phyloP scores from a whole-genome alignment of 2,329 filamentous ascomycete genomes.

The Penicillium sp. region DNA sequence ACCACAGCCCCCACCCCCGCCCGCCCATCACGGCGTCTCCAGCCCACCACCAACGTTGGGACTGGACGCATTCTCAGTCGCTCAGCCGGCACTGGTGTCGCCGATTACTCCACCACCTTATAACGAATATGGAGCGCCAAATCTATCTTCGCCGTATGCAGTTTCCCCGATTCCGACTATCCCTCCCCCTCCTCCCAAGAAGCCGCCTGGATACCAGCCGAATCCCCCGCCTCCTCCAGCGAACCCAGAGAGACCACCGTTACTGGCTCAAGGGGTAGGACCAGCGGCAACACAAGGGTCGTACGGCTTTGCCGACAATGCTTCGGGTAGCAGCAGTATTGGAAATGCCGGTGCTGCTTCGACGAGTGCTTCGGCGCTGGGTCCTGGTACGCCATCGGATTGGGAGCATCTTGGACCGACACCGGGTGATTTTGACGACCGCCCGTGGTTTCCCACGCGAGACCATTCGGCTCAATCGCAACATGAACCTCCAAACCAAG shows the following conservation, averaged over 20 bases:
- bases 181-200: constrained; percentile 38
- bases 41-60: constrained; percentile 17
- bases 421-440: constrained; percentile 35
- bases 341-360: constrained; percentile 14
- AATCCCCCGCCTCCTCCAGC: constrained; percentile 21
- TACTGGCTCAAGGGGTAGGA: constrained; percentile 13
- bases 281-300: constrained; percentile 16
- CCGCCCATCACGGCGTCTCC: constrained; percentile 13
- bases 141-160: constrained; percentile 9
- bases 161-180: constrained; percentile 6
- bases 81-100: constrained; percentile 6
- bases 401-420: constrained; percentile 42
- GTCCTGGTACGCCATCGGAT: constrained; percentile 41
- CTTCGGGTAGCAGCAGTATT: neutral
- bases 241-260: constrained; percentile 11
- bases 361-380: constrained; percentile 34
- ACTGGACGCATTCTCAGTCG: constrained; percentile 9
- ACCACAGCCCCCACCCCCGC: constrained; percentile 12
- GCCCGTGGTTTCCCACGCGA: constrained; percentile 19
- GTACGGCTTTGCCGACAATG: constrained; percentile 10
- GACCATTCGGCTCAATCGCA: constrained; percentile 2
- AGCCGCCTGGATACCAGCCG: constrained; percentile 35
- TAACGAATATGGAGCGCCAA: constrained; percentile 13
- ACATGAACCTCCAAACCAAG: neutral
- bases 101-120: constrained; percentile 18